These are phyloP conservation scores for Emmonsiellopsis sp. DNA, from an alignment of 2,329 filamentous ascomycete genomes.

Conservation along the genomic window DNA sequence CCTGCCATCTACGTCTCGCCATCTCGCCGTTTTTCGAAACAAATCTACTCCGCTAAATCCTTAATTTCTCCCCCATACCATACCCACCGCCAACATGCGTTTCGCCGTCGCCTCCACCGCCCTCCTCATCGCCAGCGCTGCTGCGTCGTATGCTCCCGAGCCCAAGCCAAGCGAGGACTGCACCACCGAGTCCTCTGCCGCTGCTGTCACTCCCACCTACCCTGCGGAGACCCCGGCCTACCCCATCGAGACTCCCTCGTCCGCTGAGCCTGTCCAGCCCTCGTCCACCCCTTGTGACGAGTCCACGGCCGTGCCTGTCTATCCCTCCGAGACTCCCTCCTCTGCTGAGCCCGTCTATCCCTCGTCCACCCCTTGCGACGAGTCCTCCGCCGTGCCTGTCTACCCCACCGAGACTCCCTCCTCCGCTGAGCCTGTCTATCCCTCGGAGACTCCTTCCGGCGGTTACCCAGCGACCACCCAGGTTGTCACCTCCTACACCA, in stretches of 20 bases:
- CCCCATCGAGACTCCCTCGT: background rate
- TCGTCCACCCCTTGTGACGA: background rate
- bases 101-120: conserved; percentile 36
- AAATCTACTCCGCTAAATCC: conserved; percentile 19
- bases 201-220: conserved; percentile 36
- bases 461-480: conserved; percentile 13
- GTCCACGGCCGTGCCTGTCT: background rate
- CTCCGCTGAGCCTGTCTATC: too few species aligned
- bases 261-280: background rate
- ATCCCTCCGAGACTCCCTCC: background rate
- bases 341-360: background rate
- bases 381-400: background rate
- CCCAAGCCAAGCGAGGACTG: conserved; percentile 1
- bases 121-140: conserved; percentile 31
- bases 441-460: background rate
- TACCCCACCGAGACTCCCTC: background rate
- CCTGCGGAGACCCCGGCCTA: conserved; percentile 16
- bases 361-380: background rate
- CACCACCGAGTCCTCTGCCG: conserved; percentile 37
- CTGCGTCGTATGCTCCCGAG: conserved; percentile 15
- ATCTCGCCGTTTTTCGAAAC: conserved; percentile 17
- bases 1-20: conserved; percentile 3
- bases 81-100: conserved; percentile 35
- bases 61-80: background rate
- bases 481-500: conserved; percentile 54